These are phyloP conservation scores for Wilcoxina mikolae DNA, from an alignment of 495 filamentous ascomycete genomes.

Conservation along the genomic window DNA sequence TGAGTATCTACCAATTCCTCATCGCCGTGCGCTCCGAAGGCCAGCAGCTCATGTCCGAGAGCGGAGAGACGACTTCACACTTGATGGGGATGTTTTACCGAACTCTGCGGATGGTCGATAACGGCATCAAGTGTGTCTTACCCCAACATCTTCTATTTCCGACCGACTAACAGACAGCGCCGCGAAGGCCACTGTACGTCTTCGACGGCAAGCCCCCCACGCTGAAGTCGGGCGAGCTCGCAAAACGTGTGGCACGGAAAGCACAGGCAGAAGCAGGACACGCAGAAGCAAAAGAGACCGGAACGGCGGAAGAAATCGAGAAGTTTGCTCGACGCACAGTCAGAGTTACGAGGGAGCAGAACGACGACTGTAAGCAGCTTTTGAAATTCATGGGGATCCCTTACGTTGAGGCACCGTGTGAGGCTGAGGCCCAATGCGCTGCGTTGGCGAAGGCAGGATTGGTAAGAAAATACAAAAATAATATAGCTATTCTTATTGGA, in stretches of 20 bases:
- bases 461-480: slow-evolving; percentile 7
- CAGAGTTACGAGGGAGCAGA: slow-evolving; percentile 89
- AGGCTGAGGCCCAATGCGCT: slow-evolving; percentile 94
- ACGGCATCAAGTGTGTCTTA: slow-evolving; percentile 66
- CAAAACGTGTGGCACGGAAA: slow-evolving; percentile 84
- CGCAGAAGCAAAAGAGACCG: slow-evolving; percentile 92
- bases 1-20: slow-evolving; percentile 98
- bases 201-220: slow-evolving; percentile 96
- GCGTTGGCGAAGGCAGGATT: slow-evolving; percentile 80
- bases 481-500: not conserved
- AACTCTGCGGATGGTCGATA: slow-evolving; percentile 92
- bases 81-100: slow-evolving; percentile 99
- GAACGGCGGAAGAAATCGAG: slow-evolving; percentile 90
- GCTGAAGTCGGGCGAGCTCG: slow-evolving; percentile 88
- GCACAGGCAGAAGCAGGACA: slow-evolving; percentile 72
- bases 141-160: not conserved
- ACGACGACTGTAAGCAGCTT: slow-evolving; percentile 79
- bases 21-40: slow-evolving; percentile 93
- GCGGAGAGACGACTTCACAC: slow-evolving; percentile 90
- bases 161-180: not conserved
- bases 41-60: slow-evolving; percentile 85
- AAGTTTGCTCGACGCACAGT: slow-evolving; percentile 95
- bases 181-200: slow-evolving; percentile 60
- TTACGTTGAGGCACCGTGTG: slow-evolving; percentile 86
- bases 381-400: slow-evolving; percentile 91